Conservation (phyloP, 345 rosid genomes). For the Hevea brasiliensis region DNA sequence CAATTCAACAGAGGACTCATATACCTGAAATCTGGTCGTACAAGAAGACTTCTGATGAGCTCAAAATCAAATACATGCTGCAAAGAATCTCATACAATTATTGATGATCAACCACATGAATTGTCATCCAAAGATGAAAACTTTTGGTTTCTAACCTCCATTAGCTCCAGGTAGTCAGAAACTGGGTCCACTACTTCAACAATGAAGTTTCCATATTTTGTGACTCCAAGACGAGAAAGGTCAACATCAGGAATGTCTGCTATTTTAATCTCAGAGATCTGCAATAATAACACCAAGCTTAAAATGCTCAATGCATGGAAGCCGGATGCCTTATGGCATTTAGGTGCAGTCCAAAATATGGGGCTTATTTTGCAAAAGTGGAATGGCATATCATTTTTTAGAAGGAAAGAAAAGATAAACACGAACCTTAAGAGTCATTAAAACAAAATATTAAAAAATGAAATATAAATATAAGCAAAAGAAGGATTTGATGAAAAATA, state of each 20-base stretch:
- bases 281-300: conserved; percentile 12
- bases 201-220: conserved; percentile 62
- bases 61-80: conserved; percentile 89
- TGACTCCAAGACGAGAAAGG: conserved; percentile 67
- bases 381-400: neutral
- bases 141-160: conserved; percentile 63
- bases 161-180: conserved; percentile 82
- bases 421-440: neutral
- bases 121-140: conserved; percentile 10
- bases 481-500: neutral
- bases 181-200: conserved; percentile 92
- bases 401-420: neutral
- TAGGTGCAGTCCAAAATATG: neutral
- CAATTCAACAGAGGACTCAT: conserved; percentile 16
- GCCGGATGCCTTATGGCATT: neutral
- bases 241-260: conserved; percentile 83
- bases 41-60: conserved; percentile 73
- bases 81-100: conserved; percentile 36
- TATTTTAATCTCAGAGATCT: conserved; percentile 84
- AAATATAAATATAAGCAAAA: neutral
- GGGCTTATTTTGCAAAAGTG: neutral
- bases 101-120: conserved; percentile 15
- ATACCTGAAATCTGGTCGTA: conserved; percentile 75
- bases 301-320: neutral
- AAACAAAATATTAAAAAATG: neutral